Conservation (phyloP, 192 early-diverging fungal genomes). For the Coemansia nantahalensis region DNA sequence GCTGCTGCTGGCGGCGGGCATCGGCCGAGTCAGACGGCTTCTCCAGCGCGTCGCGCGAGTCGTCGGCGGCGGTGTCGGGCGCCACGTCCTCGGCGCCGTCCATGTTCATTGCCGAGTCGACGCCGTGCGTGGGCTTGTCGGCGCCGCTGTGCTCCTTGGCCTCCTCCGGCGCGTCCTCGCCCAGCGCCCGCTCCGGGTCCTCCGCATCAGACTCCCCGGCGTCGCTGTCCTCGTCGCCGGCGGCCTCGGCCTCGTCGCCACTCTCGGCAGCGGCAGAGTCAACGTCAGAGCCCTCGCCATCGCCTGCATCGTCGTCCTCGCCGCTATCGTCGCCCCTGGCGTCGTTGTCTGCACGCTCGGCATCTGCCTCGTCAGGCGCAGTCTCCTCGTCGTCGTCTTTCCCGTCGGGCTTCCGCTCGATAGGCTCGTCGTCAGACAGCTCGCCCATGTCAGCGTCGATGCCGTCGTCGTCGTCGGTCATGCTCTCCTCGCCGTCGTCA, state of each 20-base stretch:
- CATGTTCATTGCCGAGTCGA: conserved; percentile 57
- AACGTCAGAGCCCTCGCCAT: conserved; percentile 15
- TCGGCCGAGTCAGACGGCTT: conserved; percentile 28
- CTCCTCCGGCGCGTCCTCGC: conserved; percentile 32
- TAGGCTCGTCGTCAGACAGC: conserved; percentile 55
- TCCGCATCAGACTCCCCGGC: conserved; percentile 50
- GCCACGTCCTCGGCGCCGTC: conserved; percentile 52
- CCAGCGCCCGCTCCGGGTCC: conserved; percentile 29
- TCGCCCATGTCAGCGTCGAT: conserved; percentile 53
- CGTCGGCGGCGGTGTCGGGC: conserved; percentile 24
- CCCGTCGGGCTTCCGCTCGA: conserved; percentile 41
- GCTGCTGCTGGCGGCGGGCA: conserved; percentile 41
- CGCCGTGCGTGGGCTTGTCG: conserved; percentile 57
- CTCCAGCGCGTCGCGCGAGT: conserved; percentile 27
- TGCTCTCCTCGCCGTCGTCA: conserved; percentile 35
- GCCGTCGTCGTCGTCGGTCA: conserved; percentile 44
- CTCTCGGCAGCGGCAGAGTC: conserved; percentile 23
- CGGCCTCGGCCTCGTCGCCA: conserved; percentile 41
- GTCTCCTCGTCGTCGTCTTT: conserved; percentile 37
- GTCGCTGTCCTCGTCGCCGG: conserved; percentile 48
- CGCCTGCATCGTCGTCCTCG: conserved; percentile 12
- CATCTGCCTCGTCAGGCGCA: conserved; percentile 15
- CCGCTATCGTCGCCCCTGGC: conserved; percentile 2
- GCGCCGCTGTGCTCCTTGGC: conserved; percentile 50
- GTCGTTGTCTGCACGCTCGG: conserved; percentile 27